Conservation (phyloP, 2,329 filamentous ascomycete genomes). For the Cladobotryum protrusum region DNA sequence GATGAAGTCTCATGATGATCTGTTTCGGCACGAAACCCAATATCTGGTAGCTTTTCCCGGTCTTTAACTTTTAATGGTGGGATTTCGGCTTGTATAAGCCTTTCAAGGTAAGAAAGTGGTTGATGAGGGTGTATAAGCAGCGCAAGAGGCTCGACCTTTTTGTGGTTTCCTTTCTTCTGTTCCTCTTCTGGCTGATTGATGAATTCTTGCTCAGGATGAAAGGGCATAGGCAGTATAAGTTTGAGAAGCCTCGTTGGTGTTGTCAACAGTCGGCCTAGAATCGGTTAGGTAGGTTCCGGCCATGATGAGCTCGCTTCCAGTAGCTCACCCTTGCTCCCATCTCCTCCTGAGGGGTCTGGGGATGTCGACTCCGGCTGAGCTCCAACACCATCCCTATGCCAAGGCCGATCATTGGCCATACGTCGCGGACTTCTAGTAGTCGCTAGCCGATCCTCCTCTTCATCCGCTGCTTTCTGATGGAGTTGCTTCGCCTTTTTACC, state of each 20-base stretch:
- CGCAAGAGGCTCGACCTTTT: conserved; percentile 68
- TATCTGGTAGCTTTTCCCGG: conserved; percentile 62
- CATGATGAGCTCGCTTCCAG: no score
- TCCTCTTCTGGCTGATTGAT: conserved; percentile 37
- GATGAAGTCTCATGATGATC: conserved; percentile 48
- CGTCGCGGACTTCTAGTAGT: conserved; percentile 35
- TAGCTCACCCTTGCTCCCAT: conserved; percentile 27
- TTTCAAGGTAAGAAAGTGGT: conserved; percentile 82
- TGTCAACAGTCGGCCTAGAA: conserved; percentile 64
- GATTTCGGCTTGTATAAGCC: conserved; percentile 81
- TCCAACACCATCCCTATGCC: conserved; percentile 56
- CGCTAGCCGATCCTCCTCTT: conserved; percentile 17
- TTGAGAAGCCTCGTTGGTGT: conserved; percentile 77
- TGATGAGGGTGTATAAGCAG: conserved; percentile 85
- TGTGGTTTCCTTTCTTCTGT: conserved; percentile 25
- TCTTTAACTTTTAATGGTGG: conserved; percentile 61
- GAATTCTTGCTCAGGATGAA: conserved; percentile 32
- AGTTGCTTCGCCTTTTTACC: conserved; percentile 11
- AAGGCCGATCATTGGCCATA: conserved; percentile 56
- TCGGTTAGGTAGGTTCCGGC: not conserved
- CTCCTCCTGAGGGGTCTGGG: conserved; percentile 19
- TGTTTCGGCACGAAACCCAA: conserved; percentile 76
- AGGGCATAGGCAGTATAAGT: conserved; percentile 65
- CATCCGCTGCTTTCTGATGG: conserved; percentile 17
- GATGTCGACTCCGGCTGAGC: conserved; percentile 29